These are phyloP conservation scores for Hamamelis virginiana DNA, from an alignment of 164 flowering plant genomes.

Conservation along the genomic window DNA sequence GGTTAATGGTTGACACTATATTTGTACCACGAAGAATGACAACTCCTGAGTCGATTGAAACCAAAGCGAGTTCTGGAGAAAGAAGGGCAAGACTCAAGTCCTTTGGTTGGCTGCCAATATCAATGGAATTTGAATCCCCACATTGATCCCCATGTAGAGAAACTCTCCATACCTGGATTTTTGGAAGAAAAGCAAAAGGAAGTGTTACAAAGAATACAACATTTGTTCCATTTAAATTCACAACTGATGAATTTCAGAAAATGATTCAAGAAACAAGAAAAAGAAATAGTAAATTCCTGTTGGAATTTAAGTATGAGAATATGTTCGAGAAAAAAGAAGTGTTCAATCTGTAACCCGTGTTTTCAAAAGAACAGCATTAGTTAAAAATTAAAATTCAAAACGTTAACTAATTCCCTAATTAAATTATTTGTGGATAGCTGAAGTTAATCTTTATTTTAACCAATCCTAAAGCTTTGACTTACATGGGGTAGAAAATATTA, in stretches of 20 bases:
- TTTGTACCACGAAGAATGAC: constrained; percentile 68
- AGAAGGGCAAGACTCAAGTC: constrained; percentile 68
- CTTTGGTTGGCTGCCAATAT: constrained; percentile 85
- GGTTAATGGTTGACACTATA: constrained; percentile 62
- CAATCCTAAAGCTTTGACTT: too few species aligned
- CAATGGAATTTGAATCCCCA: constrained; percentile 65
- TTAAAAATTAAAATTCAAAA: too few species aligned
- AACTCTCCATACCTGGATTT: constrained; percentile 66
- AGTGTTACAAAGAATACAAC: background rate
- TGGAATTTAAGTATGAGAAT: background rate
- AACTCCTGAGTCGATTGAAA: constrained; percentile 80
- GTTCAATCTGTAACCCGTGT: background rate
- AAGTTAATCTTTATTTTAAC: too few species aligned
- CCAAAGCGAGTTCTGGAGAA: constrained; percentile 65
- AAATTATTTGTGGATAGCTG: too few species aligned
- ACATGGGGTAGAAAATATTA: background rate
- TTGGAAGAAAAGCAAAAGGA: background rate
- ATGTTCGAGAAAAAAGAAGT: background rate
- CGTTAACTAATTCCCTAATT: too few species aligned
- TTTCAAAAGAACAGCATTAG: background rate
- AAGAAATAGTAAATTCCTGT: background rate
- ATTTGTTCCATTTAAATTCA: too few species aligned
- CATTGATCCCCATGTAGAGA: constrained; percentile 66
- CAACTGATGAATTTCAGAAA: too few species aligned
- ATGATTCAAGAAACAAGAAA: too few species aligned